Conservation (phyloP, 176 grass and related monocot genomes). For the Oryza rufipogon region DNA sequence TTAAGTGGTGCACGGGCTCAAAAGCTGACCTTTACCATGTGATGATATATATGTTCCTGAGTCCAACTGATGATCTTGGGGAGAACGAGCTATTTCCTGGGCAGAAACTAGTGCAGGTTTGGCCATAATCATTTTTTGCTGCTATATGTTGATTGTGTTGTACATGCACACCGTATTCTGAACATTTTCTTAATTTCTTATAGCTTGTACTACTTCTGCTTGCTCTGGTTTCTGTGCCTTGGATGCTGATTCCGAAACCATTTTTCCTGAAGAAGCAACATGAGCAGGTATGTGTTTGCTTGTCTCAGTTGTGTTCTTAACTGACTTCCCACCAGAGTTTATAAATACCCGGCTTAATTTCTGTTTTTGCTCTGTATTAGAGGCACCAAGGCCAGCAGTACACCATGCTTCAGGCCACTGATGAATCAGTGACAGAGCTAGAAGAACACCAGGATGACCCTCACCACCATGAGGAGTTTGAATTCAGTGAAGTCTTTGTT, state of each 20-base stretch:
- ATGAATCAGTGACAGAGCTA: constrained; percentile 69
- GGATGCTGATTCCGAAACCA: constrained; percentile 97
- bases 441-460: constrained; percentile 54
- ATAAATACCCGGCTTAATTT: not conserved
- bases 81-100: constrained; percentile 93
- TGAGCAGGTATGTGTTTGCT: constrained; percentile 51
- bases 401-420: constrained; percentile 58
- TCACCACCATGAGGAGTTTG: constrained; percentile 72
- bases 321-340: not conserved
- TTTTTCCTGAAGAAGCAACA: constrained; percentile 83
- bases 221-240: constrained; percentile 90
- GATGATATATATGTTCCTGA: constrained; percentile 99
- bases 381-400: constrained; percentile 77
- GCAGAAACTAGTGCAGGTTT: constrained; percentile 87
- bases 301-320: not conserved
- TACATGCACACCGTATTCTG: not conserved
- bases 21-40: constrained; percentile 87
- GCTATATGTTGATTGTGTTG: not conserved
- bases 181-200: constrained; percentile 27
- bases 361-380: constrained; percentile 44
- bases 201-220: constrained; percentile 80
- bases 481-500: constrained; percentile 90
- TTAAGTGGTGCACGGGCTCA: constrained; percentile 95
- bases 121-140: constrained; percentile 27
- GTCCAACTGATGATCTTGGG: constrained; percentile 79